Percentiles rank a stretch among this genome's conserved stretches.
Evolutionary conservation across 306 rosid genomes (phyloP).

Genomic region (Hippophae rhamnoides): DNA sequence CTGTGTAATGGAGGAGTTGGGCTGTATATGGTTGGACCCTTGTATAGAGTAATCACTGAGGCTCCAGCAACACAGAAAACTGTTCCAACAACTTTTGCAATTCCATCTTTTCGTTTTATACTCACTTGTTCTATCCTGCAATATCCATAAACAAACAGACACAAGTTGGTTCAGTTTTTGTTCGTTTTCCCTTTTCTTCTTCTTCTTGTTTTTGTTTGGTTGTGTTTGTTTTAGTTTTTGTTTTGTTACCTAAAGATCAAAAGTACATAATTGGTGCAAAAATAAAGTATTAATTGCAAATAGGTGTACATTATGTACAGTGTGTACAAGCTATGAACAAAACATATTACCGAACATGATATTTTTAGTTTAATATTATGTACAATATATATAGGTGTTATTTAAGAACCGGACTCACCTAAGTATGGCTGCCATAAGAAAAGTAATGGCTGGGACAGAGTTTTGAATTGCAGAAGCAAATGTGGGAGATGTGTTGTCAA

Average conservation of each 20-base stretch:
- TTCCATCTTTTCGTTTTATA: conserved; percentile 47
- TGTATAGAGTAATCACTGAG: conserved; percentile 52
- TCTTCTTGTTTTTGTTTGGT: too few relatives aligned
- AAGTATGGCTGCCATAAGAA: not conserved
- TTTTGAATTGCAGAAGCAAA: not conserved
- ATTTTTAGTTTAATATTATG: too few relatives aligned
- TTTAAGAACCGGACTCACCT: not conserved
- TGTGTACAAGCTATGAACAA: too few relatives aligned
- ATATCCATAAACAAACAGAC: not conserved
- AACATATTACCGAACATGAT: too few relatives aligned
- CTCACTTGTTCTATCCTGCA: conserved; percentile 47
- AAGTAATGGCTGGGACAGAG: not conserved
- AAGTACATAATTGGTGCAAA: too few relatives aligned
- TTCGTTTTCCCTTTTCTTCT: too few relatives aligned
- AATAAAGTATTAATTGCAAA: too few relatives aligned
- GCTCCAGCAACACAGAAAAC: conserved; percentile 67
- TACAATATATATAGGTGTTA: not conserved
- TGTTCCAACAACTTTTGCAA: conserved; percentile 66
- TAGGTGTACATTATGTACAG: too few relatives aligned
- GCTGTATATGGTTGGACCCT: conserved; percentile 61
- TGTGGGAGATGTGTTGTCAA: not conserved
- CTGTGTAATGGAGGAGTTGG: conserved; percentile 21
- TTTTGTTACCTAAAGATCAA: too few relatives aligned
- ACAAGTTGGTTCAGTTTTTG: too few relatives aligned
- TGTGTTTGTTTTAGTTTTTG: too few relatives aligned